Evolutionary conservation across 352 stramenopile species (phyloP), one percentile per base, ranked within the genome.

Genomic region (Paralagenidium karlingii): DNA sequence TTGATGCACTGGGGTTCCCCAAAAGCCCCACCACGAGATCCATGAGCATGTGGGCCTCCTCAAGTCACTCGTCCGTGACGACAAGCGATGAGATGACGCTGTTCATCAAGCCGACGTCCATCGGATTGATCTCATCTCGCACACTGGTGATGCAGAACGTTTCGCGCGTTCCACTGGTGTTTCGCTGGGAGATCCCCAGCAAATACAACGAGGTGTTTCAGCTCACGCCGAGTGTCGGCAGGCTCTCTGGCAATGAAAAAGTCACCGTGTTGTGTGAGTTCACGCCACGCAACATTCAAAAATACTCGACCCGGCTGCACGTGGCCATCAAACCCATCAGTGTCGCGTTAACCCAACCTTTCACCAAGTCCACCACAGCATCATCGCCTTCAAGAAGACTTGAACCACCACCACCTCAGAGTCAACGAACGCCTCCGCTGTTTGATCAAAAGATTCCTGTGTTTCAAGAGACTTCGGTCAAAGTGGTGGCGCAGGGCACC

Each of bases 101-200:
- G 1, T 92, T 77, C 40, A 58, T 96, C 34, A 90, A 91, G 40
- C 82, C 85, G 0, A 95, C 83, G 0, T 68, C 70, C 5, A 40
- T 95, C 5, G 81, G 82, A 11, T 53, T 96, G 12, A 33, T 60
- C 15, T 87, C 78, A 3, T 33, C 55, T 6, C 58, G 66, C 1
- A 47, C 55, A 0, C 53, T 94, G 13, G 44, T 62, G 13, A 48
- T 95, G 18, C 34, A 69, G 3, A 96, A 96, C 45, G 55, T 45
- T 8, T 93, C 82, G 22, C 69, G 85, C 3, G 66, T 96, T 28
- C 85, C 85, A 12, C 66, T 94, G 8, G 74, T 93, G 25, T 94
- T 77, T 50, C 60, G 63, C n/a, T 89, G 69, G 60, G 60, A 82
- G 5, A 33, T 94, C 3, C 78, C 82, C 21, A 40, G 49, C 31